These are phyloP conservation scores for Avena eriantha DNA, from an alignment of 176 grass and related monocot species.

Conservation along the genomic window DNA sequence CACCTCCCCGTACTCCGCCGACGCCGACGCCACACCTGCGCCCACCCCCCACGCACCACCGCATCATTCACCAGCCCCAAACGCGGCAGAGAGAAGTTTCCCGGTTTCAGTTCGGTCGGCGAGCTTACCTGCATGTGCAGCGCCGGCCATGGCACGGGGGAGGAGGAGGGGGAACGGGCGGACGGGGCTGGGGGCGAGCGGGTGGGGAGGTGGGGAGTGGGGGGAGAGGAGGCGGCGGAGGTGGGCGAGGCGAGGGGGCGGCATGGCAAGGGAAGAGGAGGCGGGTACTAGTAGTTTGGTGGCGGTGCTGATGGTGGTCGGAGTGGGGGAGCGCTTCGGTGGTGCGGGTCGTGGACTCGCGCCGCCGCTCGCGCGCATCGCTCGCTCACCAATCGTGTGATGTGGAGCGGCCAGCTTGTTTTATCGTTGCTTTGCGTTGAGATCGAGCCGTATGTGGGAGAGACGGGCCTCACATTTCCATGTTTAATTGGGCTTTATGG, in stretches of 20 bases:
- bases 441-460: neutral
- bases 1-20: constrained; percentile 77
- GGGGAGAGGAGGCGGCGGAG: constrained; percentile 42
- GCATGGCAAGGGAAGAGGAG: constrained; percentile 46
- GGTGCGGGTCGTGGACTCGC: constrained; percentile 39
- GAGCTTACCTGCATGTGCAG: constrained; percentile 44
- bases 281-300: constrained; percentile 26
- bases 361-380: constrained; percentile 52
- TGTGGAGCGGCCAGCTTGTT: constrained; percentile 12
- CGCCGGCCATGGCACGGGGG: constrained; percentile 48
- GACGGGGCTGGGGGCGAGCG: neutral
- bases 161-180: neutral
- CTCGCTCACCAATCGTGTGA: constrained; percentile 26
- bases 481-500: neutral
- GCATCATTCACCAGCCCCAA: neutral
- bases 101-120: neutral
- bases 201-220: constrained; percentile 21
- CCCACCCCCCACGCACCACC: neutral
- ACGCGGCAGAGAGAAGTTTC: neutral
- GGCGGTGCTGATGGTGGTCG: constrained; percentile 20
- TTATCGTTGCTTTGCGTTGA: constrained; percentile 20
- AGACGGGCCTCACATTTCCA: neutral
- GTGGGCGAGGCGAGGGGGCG: constrained; percentile 35
- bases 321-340: neutral
- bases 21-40: constrained; percentile 38